phyloP scores from a whole-genome alignment of 805 yeast species.

The Metschnikowia picachoensis region DNA sequence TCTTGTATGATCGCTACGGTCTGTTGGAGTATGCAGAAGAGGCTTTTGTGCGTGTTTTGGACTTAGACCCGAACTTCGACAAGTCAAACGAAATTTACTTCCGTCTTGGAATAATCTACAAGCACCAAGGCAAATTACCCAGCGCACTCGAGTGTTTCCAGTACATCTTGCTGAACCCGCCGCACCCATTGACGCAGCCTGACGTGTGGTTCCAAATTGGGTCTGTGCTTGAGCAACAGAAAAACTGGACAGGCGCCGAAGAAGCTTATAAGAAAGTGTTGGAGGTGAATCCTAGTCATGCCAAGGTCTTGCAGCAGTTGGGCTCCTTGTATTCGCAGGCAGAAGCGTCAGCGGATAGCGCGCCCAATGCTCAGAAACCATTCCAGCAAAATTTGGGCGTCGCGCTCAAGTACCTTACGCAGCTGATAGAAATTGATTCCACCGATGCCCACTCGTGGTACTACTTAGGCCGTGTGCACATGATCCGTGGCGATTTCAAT shows the following conservation, averaged over 20 bases:
- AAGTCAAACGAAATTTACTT: conserved; percentile 95
- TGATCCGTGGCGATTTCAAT: conserved; percentile 92
- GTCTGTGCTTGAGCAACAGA: conserved; percentile 88
- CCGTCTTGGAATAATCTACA: conserved; percentile 92
- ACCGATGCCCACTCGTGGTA: conserved; percentile 97
- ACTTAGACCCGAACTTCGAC: conserved; percentile 93
- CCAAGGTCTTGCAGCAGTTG: conserved; percentile 91
- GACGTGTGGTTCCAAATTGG: conserved; percentile 99
- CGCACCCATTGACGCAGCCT: conserved; percentile 91
- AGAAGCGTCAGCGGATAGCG: conserved; percentile 27
- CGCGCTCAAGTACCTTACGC: conserved; percentile 77
- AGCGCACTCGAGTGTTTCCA: conserved; percentile 93
- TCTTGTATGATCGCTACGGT: conserved; percentile 92
- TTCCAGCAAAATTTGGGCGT: conserved; percentile 75
- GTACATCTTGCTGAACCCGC: conserved; percentile 86
- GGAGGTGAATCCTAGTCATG: conserved; percentile 86
- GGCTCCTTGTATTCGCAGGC: conserved; percentile 89
- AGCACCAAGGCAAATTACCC: conserved; percentile 83
- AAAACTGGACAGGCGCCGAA: conserved; percentile 85
- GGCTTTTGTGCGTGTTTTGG: conserved; percentile 93
- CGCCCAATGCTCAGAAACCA: conserved; percentile 22
- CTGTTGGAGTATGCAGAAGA: conserved; percentile 97
- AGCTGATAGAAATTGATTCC: conserved; percentile 84
- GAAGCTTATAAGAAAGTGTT: conserved; percentile 95
- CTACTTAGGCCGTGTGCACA: conserved; percentile 92